Conservation (phyloP, 306 rosid species). For the Pyrus bretschneideri region DNA sequence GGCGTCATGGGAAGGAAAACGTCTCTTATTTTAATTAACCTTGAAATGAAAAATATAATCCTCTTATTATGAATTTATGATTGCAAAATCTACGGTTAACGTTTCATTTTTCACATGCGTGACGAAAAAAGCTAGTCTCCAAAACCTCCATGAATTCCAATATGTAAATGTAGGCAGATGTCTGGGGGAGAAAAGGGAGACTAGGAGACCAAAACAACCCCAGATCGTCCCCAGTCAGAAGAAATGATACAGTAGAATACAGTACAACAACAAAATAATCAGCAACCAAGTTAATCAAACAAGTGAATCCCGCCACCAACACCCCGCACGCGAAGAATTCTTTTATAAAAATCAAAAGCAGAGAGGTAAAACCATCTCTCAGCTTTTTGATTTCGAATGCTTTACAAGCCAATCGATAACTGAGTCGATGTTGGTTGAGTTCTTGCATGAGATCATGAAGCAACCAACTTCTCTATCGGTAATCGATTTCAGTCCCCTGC, state of each 20-base stretch:
- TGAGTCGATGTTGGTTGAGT: constrained; percentile 84
- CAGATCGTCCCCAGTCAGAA: constrained; percentile 1
- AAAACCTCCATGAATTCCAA: not conserved
- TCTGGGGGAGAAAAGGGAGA: not conserved
- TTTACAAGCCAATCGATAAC: constrained; percentile 91
- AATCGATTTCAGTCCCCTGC: constrained; percentile 75
- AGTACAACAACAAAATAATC: constrained; percentile 28
- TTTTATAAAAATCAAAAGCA: constrained; percentile 17
- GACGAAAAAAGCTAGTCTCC: not conserved
- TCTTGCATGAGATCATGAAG: constrained; percentile 96
- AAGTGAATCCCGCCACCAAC: constrained; percentile 35
- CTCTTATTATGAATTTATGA: not conserved
- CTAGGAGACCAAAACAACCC: not conserved
- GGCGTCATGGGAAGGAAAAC: too few species aligned
- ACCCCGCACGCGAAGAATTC: constrained; percentile 32
- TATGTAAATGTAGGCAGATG: not conserved
- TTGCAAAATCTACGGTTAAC: not conserved
- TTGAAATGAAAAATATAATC: not conserved
- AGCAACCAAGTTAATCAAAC: constrained; percentile 31
- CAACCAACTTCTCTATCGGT: constrained; percentile 88
- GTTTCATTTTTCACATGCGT: not conserved
- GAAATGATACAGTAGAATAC: not conserved
- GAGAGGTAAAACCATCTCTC: constrained; percentile 28
- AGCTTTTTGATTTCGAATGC: constrained; percentile 92
- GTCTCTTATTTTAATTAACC: not conserved